A percentile compares a stretch with the other conserved stretches of the same genome.
phyloP scores from a whole-genome alignment of 2,329 filamentous ascomycete species.

The Fusarium solani-melongenae region DNA sequence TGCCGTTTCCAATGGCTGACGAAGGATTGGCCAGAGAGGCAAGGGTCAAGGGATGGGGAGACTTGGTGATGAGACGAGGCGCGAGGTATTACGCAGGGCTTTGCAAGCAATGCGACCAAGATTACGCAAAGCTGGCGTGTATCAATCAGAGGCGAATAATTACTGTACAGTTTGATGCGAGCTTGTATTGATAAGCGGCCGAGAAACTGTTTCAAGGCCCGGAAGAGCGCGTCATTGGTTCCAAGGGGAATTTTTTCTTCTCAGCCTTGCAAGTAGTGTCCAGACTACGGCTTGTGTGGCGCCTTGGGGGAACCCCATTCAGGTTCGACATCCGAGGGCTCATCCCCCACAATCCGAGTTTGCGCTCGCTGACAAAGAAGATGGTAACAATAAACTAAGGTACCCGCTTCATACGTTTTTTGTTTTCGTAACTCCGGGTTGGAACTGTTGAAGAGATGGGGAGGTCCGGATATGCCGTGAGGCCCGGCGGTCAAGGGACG shows the following conservation, averaged over 20 bases:
- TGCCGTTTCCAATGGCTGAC: slow-evolving; percentile 33
- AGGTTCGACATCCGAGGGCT: background rate
- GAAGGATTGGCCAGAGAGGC: slow-evolving; percentile 22
- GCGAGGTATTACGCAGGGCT: background rate
- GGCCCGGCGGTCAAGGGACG: background rate
- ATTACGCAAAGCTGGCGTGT: slow-evolving; percentile 10
- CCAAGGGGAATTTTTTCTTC: slow-evolving; percentile 11
- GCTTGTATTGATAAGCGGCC: slow-evolving; percentile 2
- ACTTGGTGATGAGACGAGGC: background rate
- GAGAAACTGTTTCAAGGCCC: slow-evolving; percentile 10
- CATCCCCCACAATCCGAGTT: slow-evolving; percentile 33
- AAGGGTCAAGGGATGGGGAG: background rate
- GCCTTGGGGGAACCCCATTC: background rate
- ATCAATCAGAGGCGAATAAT: background rate
- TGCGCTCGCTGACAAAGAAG: slow-evolving; percentile 18
- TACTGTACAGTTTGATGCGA: background rate
- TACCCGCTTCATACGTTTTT: background rate
- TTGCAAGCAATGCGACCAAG: background rate
- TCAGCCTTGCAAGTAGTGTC: slow-evolving; percentile 28
- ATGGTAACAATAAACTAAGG: slow-evolving; percentile 1
- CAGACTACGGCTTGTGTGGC: background rate
- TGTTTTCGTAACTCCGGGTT: slow-evolving; percentile 2
- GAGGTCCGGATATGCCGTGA: background rate
- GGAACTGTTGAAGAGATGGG: background rate
- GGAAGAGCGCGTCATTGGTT: slow-evolving; percentile 40